phyloP scores from a whole-genome alignment of 2,329 filamentous ascomycete genomes.

The Neophaeococcomyces mojaviensis region DNA sequence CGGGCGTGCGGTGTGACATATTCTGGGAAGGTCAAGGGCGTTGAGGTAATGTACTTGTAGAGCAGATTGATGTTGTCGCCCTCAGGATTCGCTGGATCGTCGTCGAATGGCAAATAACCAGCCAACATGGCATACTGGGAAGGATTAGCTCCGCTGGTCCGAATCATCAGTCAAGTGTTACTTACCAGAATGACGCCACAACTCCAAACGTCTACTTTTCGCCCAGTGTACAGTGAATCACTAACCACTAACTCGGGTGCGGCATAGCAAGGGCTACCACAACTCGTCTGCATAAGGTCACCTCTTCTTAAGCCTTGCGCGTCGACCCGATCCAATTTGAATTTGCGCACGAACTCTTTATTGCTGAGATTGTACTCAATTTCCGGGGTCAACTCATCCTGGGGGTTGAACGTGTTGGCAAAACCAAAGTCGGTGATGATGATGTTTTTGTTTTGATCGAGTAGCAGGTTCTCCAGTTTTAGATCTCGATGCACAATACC shows the following conservation, averaged over 20 bases:
- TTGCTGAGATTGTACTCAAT: slow-evolving; percentile 82
- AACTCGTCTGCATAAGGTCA: slow-evolving; percentile 98
- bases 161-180: slow-evolving; percentile 17
- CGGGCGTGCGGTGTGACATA: slow-evolving; percentile 95
- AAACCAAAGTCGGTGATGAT: slow-evolving; percentile 99
- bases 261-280: slow-evolving; percentile 94
- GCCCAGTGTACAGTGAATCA: slow-evolving; percentile 91
- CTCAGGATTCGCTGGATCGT: slow-evolving; percentile 95
- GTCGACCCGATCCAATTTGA: slow-evolving; percentile 74
- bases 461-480: slow-evolving; percentile 88
- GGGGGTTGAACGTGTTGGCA: slow-evolving; percentile 89
- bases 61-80: slow-evolving; percentile 98
- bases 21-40: slow-evolving; percentile 93
- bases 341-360: slow-evolving; percentile 77
- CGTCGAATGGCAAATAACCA: slow-evolving; percentile 93
- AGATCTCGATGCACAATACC: slow-evolving; percentile 96
- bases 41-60: slow-evolving; percentile 98
- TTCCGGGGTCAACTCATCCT: slow-evolving; percentile 80
- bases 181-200: slow-evolving; percentile 95
- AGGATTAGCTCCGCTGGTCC: neutral
- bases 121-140: slow-evolving; percentile 96
- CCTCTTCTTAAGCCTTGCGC: slow-evolving; percentile 71
- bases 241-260: slow-evolving; percentile 95
- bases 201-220: slow-evolving; percentile 98
- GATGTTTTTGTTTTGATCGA: slow-evolving; percentile 96